Conservation (phyloP, 352 stramenopile species). For the Phytophthora podocarpi region DNA sequence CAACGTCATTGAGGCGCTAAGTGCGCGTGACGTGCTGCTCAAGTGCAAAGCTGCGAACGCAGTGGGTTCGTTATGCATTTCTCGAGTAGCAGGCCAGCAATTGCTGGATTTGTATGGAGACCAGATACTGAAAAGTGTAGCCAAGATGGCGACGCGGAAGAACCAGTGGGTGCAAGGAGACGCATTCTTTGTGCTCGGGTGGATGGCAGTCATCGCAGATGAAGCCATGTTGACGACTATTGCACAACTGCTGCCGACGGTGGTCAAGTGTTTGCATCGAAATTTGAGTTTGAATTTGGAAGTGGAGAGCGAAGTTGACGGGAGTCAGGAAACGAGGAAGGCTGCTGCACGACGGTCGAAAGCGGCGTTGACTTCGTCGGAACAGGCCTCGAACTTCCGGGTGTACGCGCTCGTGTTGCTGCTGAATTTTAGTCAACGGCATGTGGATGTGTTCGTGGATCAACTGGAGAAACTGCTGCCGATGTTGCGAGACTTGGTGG, state of each 20-base stretch:
- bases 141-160: conserved; percentile 66
- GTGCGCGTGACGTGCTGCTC: conserved; percentile 66
- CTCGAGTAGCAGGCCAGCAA: conserved; percentile 67
- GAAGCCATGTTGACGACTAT: conserved; percentile 45
- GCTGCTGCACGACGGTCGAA: conserved; percentile 3
- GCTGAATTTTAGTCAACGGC: conserved; percentile 73
- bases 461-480: conserved; percentile 33
- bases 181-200: conserved; percentile 76
- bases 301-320: background rate
- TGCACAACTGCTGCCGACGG: conserved; percentile 46
- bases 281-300: conserved; percentile 38
- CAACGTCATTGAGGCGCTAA: conserved; percentile 53
- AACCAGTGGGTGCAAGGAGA: conserved; percentile 82
- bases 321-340: background rate
- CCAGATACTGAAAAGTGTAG: conserved; percentile 40
- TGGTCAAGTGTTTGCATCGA: conserved; percentile 48
- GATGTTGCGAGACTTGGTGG: conserved; percentile 46
- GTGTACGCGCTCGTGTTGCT: conserved; percentile 78
- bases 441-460: conserved; percentile 40
- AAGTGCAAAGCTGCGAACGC: conserved; percentile 85
- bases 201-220: conserved; percentile 74
- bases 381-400: conserved; percentile 68
- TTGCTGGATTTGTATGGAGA: conserved; percentile 55
- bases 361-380: conserved; percentile 33
- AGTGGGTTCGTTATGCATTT: conserved; percentile 75